phyloP scores from a whole-genome alignment of 257 asterid genomes.

The Knoxia roxburghii region DNA sequence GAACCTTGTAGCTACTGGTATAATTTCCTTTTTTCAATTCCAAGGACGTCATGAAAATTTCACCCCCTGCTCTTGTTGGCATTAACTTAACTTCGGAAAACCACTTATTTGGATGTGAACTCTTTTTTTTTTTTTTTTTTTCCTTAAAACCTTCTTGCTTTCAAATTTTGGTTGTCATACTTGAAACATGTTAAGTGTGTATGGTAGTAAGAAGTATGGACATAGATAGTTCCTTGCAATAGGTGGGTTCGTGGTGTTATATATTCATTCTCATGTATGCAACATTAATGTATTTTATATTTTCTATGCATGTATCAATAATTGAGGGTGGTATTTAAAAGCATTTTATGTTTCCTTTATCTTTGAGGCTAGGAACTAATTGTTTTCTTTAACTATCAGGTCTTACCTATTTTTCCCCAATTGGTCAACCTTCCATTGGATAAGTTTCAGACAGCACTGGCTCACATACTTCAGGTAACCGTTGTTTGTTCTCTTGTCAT shows the following conservation, averaged over 20 bases:
- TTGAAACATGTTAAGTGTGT: not conserved
- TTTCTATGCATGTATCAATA: not conserved
- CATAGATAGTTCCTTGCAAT: not conserved
- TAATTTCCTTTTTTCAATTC: not conserved
- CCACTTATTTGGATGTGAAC: not conserved
- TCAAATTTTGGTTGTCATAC: not conserved
- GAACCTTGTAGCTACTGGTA: not conserved
- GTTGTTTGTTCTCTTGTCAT: slow-evolving; percentile 3
- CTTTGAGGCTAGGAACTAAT: not conserved
- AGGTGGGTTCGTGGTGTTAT: not conserved
- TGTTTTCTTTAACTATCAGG: slow-evolving; percentile 44
- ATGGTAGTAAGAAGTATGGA: not conserved
- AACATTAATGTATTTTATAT: too few relatives aligned
- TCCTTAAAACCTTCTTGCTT: not conserved
- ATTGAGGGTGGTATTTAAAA: not conserved
- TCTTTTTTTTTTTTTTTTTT: not conserved
- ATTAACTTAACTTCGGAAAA: not conserved
- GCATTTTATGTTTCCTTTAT: too few relatives aligned
- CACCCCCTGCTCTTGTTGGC: too few relatives aligned
- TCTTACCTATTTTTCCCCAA: slow-evolving; percentile 82
- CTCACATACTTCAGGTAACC: slow-evolving; percentile 85
- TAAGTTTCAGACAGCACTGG: slow-evolving; percentile 93
- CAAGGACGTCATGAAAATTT: not conserved
- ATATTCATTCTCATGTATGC: too few relatives aligned
- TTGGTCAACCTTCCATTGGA: slow-evolving; percentile 84